Percentiles rank a stretch among this genome's conserved stretches.
These are phyloP conservation scores for Sarcodon aspratus DNA, from an alignment of 768 basidiomycete species.

Conservation along the genomic window DNA sequence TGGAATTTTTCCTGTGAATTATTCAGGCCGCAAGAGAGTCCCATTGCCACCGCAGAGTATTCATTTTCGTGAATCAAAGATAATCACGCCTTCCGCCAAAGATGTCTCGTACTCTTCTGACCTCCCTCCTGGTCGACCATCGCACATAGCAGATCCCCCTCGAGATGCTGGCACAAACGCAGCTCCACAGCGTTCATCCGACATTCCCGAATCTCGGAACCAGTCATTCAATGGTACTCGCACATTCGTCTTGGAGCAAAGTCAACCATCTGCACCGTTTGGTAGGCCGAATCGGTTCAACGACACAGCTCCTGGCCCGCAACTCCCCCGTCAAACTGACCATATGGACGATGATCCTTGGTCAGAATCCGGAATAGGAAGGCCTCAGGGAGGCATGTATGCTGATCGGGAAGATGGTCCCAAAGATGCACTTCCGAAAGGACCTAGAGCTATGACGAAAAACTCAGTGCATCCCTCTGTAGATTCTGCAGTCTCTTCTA, in stretches of 20 bases:
- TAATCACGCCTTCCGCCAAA: conserved; percentile 5
- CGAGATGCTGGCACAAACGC: neutral
- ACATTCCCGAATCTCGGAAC: no score
- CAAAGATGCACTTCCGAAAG: conserved; percentile 15
- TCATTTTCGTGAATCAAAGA: conserved; percentile 22
- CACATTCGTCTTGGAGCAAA: neutral
- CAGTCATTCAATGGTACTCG: neutral
- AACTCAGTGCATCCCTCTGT: neutral
- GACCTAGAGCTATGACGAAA: conserved; percentile 21
- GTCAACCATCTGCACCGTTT: neutral
- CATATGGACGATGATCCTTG: conserved; percentile 10
- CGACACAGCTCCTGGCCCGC: neutral
- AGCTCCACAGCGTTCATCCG: no score
- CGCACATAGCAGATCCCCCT: conserved; percentile 5
- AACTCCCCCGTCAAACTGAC: neutral
- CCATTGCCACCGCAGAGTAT: conserved; percentile 34
- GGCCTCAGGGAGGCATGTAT: conserved; percentile 17
- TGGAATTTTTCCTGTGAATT: conserved; percentile 15
- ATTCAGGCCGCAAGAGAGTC: conserved; percentile 25
- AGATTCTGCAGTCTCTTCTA: neutral
- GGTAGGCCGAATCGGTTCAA: neutral
- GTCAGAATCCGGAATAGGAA: conserved; percentile 7
- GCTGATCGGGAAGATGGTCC: conserved; percentile 14
- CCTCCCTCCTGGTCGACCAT: conserved; percentile 6
- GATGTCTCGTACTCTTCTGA: conserved; percentile 4